A percentile compares a stretch with the other conserved stretches of the same genome.
Conservation (phyloP, 371 early-diverging fungal species). For the Batrachochytrium dendrobatidis region DNA sequence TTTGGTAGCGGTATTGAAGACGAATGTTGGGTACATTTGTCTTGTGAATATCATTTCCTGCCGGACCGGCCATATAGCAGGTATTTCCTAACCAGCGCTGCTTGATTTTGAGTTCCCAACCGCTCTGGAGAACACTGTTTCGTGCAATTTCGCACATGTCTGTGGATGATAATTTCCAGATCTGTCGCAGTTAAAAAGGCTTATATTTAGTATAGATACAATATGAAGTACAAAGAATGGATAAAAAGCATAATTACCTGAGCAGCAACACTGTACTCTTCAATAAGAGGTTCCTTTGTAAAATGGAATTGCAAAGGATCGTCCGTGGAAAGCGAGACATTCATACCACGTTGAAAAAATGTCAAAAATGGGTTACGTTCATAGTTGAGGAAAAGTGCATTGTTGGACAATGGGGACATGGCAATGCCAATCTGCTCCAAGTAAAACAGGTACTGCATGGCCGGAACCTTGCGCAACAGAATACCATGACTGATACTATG, state of each 20-base stretch:
- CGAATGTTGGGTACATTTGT: conserved; percentile 95
- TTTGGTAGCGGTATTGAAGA: conserved; percentile 78
- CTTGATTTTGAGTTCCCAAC: conserved; percentile 87
- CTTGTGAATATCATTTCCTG: conserved; percentile 86
- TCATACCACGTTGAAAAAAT: conserved; percentile 94
- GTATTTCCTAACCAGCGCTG: conserved; percentile 87
- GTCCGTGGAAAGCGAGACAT: conserved; percentile 94
- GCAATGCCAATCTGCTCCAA: conserved; percentile 94
- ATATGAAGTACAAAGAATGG: background rate
- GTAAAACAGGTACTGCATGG: conserved; percentile 94
- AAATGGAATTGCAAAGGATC: conserved; percentile 99
- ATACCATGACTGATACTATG: conserved; percentile 95
- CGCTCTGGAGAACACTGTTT: conserved; percentile 91
- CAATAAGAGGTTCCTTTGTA: conserved; percentile 97
- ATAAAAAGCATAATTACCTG: conserved; percentile 46
- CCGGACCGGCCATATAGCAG: conserved; percentile 68
- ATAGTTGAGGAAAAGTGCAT: conserved; percentile 93
- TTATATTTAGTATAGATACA: background rate
- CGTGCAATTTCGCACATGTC: conserved; percentile 98
- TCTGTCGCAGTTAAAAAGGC: conserved; percentile 40
- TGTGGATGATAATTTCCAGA: conserved; percentile 88
- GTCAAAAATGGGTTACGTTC: conserved; percentile 92
- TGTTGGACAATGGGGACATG: conserved; percentile 98
- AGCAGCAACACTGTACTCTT: conserved; percentile 97
- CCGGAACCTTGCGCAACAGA: conserved; percentile 92